Evolutionary conservation across 2,329 filamentous ascomycete species (phyloP).

Genomic region (Pseudophaeomoniella oleicola): DNA sequence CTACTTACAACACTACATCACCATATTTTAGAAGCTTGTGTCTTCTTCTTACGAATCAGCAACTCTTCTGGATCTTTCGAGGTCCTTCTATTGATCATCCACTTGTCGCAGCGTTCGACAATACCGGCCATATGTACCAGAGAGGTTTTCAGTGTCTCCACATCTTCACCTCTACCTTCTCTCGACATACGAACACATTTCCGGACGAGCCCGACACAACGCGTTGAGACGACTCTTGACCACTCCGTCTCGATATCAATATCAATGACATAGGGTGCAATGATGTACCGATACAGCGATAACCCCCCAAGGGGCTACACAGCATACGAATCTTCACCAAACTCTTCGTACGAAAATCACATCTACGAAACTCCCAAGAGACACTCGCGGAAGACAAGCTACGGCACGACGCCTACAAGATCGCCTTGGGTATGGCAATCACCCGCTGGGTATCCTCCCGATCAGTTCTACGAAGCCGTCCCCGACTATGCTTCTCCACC

Average conservation of each 20-base stretch:
- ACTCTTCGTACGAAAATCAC: slow-evolving; percentile 9
- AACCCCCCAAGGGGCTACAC: slow-evolving; percentile 2
- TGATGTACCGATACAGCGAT: slow-evolving; percentile 1
- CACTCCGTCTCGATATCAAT: background rate
- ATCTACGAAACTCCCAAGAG: slow-evolving; percentile 26
- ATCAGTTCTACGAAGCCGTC: slow-evolving; percentile 30
- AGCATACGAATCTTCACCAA: slow-evolving; percentile 1
- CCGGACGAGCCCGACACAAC: background rate
- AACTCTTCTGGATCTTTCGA: background rate
- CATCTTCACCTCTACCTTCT: slow-evolving; percentile 1
- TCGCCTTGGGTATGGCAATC: slow-evolving; percentile 25
- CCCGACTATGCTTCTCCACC: slow-evolving; percentile 37
- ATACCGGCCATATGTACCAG: slow-evolving; percentile 2
- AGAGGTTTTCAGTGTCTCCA: slow-evolving; percentile 2
- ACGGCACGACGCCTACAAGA: slow-evolving; percentile 26
- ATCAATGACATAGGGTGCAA: background rate
- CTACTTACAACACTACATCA: background rate
- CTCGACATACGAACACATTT: background rate
- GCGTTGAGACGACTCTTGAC: background rate
- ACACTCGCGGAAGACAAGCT: slow-evolving; percentile 44
- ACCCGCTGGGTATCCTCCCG: slow-evolving; percentile 27
- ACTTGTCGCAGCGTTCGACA: background rate
- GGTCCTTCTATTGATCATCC: background rate
- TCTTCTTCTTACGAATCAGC: background rate
- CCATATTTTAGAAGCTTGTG: background rate